Evolutionary conservation across 805 yeast species (phyloP).

Genomic region (Metschnikowia henanensis): DNA sequence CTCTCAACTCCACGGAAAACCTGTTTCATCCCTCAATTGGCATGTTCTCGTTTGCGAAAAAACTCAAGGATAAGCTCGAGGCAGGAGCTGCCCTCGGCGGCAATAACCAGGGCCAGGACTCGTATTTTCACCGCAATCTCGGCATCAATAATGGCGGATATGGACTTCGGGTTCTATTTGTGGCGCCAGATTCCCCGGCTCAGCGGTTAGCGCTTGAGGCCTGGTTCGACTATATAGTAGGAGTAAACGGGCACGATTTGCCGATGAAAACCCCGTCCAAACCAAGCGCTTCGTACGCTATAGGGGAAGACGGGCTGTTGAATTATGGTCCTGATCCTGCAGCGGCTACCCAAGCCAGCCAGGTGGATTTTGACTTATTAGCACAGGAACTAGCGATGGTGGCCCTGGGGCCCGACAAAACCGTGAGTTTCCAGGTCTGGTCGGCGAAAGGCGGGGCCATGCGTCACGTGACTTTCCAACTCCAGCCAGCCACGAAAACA

Average conservation of each 20-base stretch:
- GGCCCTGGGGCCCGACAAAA: slow-evolving; percentile 31
- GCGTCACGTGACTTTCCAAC: slow-evolving; percentile 31
- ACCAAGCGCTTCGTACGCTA: slow-evolving; percentile 23
- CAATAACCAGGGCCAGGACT: slow-evolving; percentile 21
- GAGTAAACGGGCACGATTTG: slow-evolving; percentile 69
- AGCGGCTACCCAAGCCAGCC: slow-evolving; percentile 34
- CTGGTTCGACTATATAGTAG: slow-evolving; percentile 86
- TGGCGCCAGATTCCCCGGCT: slow-evolving; percentile 38
- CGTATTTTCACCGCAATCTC: slow-evolving; percentile 36
- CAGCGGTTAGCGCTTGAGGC: slow-evolving; percentile 56
- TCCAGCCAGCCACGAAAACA: slow-evolving; percentile 1
- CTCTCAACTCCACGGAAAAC: too few relatives aligned
- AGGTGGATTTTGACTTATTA: slow-evolving; percentile 43
- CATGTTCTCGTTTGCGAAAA: slow-evolving; percentile 47
- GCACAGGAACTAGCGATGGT: slow-evolving; percentile 41
- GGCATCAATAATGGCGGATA: slow-evolving; percentile 40
- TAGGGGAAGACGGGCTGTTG: slow-evolving; percentile 43
- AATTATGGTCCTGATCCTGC: slow-evolving; percentile 29
- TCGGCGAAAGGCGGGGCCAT: slow-evolving; percentile 78
- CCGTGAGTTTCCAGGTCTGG: slow-evolving; percentile 69
- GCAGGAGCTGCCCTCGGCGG: slow-evolving; percentile 19
- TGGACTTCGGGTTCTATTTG: slow-evolving; percentile 39
- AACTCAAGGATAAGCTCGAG: slow-evolving; percentile 41
- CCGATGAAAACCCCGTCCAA: slow-evolving; percentile 38
- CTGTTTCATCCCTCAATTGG: neutral